These are phyloP conservation scores for Eutrema salsugineum DNA, from an alignment of 441 rosid genomes.

Conservation along the genomic window DNA sequence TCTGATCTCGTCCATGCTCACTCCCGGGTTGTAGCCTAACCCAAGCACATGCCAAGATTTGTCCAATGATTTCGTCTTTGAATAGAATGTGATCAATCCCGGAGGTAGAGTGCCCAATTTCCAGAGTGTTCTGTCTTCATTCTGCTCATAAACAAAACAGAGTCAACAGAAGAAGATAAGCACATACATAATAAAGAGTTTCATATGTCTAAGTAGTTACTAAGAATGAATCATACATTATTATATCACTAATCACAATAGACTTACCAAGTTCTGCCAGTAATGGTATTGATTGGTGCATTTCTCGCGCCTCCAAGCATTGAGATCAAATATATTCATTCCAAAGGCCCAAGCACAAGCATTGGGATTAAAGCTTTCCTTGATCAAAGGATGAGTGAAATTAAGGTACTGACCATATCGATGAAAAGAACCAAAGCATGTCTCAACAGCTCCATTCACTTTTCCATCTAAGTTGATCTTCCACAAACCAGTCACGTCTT, in stretches of 20 bases:
- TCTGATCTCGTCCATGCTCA: slow-evolving; percentile 76
- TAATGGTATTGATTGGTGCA: slow-evolving; percentile 71
- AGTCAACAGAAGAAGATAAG: slow-evolving; percentile 1
- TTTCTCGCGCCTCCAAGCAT: slow-evolving; percentile 84
- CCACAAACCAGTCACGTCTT: slow-evolving; percentile 79
- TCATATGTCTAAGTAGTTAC: neutral
- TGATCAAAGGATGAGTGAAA: slow-evolving; percentile 65
- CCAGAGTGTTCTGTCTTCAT: slow-evolving; percentile 71
- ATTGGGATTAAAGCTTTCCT: slow-evolving; percentile 62
- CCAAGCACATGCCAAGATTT: slow-evolving; percentile 93
- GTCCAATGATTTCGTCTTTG: slow-evolving; percentile 74
- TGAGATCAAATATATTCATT: slow-evolving; percentile 82
- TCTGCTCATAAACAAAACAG: slow-evolving; percentile 38
- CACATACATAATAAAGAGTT: neutral
- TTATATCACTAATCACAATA: neutral
- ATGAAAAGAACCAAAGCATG: slow-evolving; percentile 86
- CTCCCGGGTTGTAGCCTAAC: slow-evolving; percentile 86
- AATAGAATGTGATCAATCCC: slow-evolving; percentile 80
- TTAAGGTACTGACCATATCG: slow-evolving; percentile 70
- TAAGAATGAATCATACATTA: neutral
- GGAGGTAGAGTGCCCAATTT: slow-evolving; percentile 73
- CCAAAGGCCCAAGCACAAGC: slow-evolving; percentile 93
- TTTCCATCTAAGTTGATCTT: slow-evolving; percentile 76
- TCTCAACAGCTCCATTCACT: slow-evolving; percentile 91
- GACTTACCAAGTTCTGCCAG: slow-evolving; percentile 82